Conservation (phyloP, 2,329 filamentous ascomycete species). For the Cladosporium sp. region DNA sequence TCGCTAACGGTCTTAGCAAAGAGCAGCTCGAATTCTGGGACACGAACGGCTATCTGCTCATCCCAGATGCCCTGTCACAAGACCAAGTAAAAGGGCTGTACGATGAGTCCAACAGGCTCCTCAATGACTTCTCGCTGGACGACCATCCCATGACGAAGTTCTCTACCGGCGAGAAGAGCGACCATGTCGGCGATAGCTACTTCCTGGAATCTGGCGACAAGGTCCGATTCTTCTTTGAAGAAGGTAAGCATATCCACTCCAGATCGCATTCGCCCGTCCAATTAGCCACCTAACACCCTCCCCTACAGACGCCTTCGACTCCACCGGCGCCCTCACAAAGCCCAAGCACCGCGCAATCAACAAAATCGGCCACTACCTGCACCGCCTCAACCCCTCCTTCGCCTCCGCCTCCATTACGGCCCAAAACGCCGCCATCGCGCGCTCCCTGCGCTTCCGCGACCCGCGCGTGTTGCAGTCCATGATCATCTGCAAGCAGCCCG, state of each 20-base stretch:
- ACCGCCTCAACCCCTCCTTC: slow-evolving; percentile 41
- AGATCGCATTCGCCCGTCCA: not conserved
- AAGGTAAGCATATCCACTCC: slow-evolving; percentile 39
- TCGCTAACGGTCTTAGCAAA: slow-evolving; percentile 55
- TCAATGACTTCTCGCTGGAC: slow-evolving; percentile 68
- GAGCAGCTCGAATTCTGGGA: slow-evolving; percentile 68
- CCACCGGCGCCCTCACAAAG: slow-evolving; percentile 58
- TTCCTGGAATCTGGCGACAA: slow-evolving; percentile 88
- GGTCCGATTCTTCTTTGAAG: slow-evolving; percentile 94
- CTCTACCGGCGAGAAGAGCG: slow-evolving; percentile 66
- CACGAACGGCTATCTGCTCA: slow-evolving; percentile 81
- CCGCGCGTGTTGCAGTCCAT: slow-evolving; percentile 84
- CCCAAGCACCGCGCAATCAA: slow-evolving; percentile 84
- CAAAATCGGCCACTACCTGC: slow-evolving; percentile 48
- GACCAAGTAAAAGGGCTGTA: slow-evolving; percentile 63
- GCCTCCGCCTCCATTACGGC: slow-evolving; percentile 48
- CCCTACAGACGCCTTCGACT: slow-evolving; percentile 64
- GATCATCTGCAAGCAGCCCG: slow-evolving; percentile 97
- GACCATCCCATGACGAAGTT: slow-evolving; percentile 92
- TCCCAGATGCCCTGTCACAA: slow-evolving; percentile 67
- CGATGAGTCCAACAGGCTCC: slow-evolving; percentile 65
- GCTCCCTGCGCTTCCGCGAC: slow-evolving; percentile 65
- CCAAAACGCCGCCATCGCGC: slow-evolving; percentile 58
- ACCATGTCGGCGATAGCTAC: slow-evolving; percentile 93
- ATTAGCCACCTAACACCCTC: not conserved